phyloP scores from a whole-genome alignment of 2,329 filamentous ascomycete genomes.

The Monosporascus sp. region DNA sequence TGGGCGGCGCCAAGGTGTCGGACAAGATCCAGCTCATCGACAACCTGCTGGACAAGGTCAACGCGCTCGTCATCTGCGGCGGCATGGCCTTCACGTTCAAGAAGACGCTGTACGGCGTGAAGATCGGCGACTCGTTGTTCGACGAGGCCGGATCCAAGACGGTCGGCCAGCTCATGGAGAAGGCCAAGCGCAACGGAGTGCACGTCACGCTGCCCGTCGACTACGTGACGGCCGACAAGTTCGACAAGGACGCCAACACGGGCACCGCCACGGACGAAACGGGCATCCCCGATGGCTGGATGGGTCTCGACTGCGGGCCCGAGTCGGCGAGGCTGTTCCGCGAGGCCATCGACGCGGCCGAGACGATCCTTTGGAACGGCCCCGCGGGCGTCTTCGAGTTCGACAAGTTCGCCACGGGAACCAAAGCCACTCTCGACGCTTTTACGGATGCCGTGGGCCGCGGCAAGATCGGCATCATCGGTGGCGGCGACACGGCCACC shows the following conservation, averaged over 20 bases:
- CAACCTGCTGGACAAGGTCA: constrained; percentile 96
- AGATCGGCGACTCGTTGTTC: constrained; percentile 87
- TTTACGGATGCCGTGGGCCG: constrained; percentile 73
- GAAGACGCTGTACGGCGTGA: constrained; percentile 89
- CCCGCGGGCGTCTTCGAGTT: constrained; percentile 97
- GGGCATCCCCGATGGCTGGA: constrained; percentile 94
- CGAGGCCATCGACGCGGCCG: constrained; percentile 75
- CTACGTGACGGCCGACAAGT: constrained; percentile 95
- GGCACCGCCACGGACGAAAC: constrained; percentile 78
- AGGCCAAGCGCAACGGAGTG: constrained; percentile 95
- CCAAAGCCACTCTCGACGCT: constrained; percentile 86
- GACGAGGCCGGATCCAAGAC: constrained; percentile 93
- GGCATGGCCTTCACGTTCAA: constrained; percentile 99
- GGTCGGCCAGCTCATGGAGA: constrained; percentile 79
- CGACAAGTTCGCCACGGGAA: constrained; percentile 86
- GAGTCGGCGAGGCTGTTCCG: constrained; percentile 87
- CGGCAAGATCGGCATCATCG: constrained; percentile 97
- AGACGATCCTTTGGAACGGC: constrained; percentile 99
- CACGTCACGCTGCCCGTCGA: constrained; percentile 91
- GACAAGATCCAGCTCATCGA: constrained; percentile 99
- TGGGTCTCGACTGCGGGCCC: constrained; percentile 91
- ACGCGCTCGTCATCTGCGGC: constrained; percentile 94
- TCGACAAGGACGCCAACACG: constrained; percentile 74
- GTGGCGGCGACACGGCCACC: constrained; percentile 95
- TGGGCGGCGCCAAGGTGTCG: constrained; percentile 95